Percentiles rank a stretch among this genome's conserved stretches.
Evolutionary conservation across 495 filamentous ascomycete species (phyloP).

Genomic region (Aspergillus leporis): DNA sequence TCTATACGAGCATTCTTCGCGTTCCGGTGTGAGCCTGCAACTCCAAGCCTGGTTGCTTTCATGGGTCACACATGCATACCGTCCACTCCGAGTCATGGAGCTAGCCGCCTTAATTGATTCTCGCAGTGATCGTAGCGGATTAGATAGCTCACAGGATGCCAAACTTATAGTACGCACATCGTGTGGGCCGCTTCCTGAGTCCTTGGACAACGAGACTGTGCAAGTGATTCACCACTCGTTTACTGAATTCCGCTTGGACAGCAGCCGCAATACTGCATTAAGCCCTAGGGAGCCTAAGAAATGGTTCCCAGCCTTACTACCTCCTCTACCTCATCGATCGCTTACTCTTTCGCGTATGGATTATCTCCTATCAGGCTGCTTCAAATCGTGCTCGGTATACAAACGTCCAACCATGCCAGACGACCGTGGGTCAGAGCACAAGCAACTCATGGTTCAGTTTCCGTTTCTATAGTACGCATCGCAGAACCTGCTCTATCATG

Average conservation of each 20-base stretch:
- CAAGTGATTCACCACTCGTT: constrained; percentile 56
- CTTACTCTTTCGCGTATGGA: constrained; percentile 1
- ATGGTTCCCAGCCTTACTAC: neutral
- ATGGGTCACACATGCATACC: constrained; percentile 48
- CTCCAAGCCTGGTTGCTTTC: constrained; percentile 44
- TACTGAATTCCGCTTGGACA: constrained; percentile 46
- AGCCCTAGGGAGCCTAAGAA: neutral
- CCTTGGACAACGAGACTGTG: constrained; percentile 49
- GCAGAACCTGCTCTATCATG: constrained; percentile 29
- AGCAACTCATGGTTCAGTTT: neutral
- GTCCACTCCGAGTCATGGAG: constrained; percentile 52
- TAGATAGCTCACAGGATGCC: constrained; percentile 15
- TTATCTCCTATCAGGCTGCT: neutral
- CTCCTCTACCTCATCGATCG: neutral
- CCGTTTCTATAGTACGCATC: constrained; percentile 33
- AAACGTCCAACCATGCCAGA: neutral
- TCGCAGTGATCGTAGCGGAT: constrained; percentile 7
- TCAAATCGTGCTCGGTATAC: neutral
- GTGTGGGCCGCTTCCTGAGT: constrained; percentile 53
- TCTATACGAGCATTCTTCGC: constrained; percentile 39
- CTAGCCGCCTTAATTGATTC: constrained; percentile 38
- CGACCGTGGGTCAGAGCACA: neutral
- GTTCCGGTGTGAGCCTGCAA: constrained; percentile 31
- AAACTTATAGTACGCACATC: constrained; percentile 29
- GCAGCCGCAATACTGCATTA: neutral